Base-by-base conservation (phyloP, 495 filamentous ascomycete genomes). In the Tuber aestivum region DNA sequence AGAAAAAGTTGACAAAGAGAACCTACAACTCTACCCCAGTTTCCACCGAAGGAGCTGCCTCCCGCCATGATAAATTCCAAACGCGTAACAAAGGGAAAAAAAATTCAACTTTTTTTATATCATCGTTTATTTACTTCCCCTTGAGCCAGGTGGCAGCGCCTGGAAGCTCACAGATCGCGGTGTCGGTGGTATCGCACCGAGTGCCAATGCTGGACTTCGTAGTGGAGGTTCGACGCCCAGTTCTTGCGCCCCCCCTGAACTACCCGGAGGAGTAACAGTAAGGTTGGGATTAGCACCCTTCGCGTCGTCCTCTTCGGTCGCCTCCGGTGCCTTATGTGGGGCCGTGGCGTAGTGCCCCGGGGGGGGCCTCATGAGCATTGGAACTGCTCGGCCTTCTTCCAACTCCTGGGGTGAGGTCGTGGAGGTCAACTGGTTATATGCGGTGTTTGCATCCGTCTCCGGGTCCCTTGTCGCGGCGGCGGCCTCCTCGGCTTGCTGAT, bases 401-500 rank as follows among this genome's bases (percentile, higher is more conserved):
- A 77, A 61, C 38, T 80, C 77, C 37, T 41, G 70, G 40, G 79
- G 74, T 8, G 41, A 56, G 7, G 75, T 74, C 1, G 48, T 41
- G 23, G 65, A 73, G 37, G 74, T 82, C 32, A 82, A 74, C 38
- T 79, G 75, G 75, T 83, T 83, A 70, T 83, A 81, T 27, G 81
- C 78, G 38, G 81, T 83, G 74, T 83, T 83, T 21, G 80, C 79
- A 32, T 80, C 61, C 5, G 81, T 83, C 72, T 82, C 81, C 0
- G 48, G 69, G 35, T 77, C 78, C n/a, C 70, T 70, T 65, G 56
- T 65, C n/a, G 56, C 56, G 37, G 40, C 32, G 16, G 27, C 70
- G 20, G 70, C 77, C 42, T 98, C 97, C 72, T 94, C 94, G 18
- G 94, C 94, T 35, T 95, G 97, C 85, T 98, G 94, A 14, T 91